These are phyloP conservation scores for Paecilomyces sp. DNA, from an alignment of 2,329 filamentous ascomycete genomes.

Conservation along the genomic window DNA sequence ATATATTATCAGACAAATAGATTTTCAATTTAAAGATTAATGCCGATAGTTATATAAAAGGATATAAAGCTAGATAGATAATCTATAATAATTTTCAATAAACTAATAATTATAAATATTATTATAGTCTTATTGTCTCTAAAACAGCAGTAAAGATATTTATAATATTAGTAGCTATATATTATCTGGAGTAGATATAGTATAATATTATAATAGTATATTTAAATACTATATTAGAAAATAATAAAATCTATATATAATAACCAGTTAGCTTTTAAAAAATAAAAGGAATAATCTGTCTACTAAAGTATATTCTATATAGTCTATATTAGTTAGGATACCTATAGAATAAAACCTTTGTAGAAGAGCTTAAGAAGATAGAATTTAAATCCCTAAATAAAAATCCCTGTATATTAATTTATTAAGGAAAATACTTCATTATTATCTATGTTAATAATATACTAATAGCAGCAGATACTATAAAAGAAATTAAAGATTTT, in stretches of 20 bases:
- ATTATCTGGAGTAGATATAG: neutral
- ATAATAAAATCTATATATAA: neutral
- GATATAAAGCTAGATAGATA: neutral
- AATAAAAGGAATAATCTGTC: neutral
- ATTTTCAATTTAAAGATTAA: neutral
- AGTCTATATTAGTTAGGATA: neutral
- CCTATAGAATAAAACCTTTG: neutral
- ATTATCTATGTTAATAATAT: neutral
- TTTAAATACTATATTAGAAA: neutral
- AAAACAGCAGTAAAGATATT: neutral
- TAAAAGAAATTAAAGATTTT: neutral
- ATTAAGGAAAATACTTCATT: neutral
- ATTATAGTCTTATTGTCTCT: neutral
- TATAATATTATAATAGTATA: neutral
- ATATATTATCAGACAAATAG: neutral
- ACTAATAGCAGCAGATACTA: neutral
- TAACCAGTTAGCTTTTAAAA: neutral
- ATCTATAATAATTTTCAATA: neutral
- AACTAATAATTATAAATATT: neutral
- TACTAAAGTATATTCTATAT: neutral
- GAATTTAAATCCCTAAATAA: neutral
- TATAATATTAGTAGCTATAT: neutral
- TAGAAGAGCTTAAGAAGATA: neutral
- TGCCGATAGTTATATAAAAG: neutral
- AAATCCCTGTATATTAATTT: neutral